Evolutionary conservation across 2,329 filamentous ascomycete genomes (phyloP).

Genomic region (Venturia aucupariae): DNA sequence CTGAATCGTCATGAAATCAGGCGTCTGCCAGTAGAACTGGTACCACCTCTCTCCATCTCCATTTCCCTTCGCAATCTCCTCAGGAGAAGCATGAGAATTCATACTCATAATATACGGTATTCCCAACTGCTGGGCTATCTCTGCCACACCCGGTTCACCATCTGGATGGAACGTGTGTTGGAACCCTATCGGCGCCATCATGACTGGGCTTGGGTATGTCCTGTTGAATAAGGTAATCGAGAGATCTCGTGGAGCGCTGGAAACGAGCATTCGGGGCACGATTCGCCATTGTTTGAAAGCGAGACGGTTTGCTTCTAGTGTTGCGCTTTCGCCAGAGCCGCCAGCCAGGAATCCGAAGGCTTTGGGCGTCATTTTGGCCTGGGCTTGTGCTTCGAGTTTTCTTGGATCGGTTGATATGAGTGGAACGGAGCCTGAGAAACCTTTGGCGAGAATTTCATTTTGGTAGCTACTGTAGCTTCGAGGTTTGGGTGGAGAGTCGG

Average conservation of each 20-base stretch:
- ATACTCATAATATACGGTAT: constrained; percentile 62
- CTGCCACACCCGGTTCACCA: constrained; percentile 54
- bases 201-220: constrained; percentile 41
- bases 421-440: constrained; percentile 39
- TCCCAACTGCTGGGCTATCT: constrained; percentile 49
- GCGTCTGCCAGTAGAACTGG: constrained; percentile 66
- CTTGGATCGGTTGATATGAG: constrained; percentile 51
- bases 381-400: constrained; percentile 47
- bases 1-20: constrained; percentile 55
- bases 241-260: constrained; percentile 22
- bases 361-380: constrained; percentile 25
- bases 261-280: constrained; percentile 32
- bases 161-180: constrained; percentile 59
- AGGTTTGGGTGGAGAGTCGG: not conserved
- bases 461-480: not conserved
- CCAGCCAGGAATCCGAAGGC: constrained; percentile 33
- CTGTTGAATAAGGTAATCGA: constrained; percentile 27
- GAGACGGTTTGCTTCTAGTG: constrained; percentile 27
- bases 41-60: constrained; percentile 56
- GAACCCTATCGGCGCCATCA: constrained; percentile 62
- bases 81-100: constrained; percentile 53
- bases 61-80: constrained; percentile 54
- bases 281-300: constrained; percentile 33
- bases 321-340: constrained; percentile 28
- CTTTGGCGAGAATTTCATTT: constrained; percentile 41